A percentile compares a stretch with the other conserved stretches of the same genome.
These are phyloP conservation scores for Pyricularia grisea DNA, from an alignment of 2,329 filamentous ascomycete species.

Conservation along the genomic window DNA sequence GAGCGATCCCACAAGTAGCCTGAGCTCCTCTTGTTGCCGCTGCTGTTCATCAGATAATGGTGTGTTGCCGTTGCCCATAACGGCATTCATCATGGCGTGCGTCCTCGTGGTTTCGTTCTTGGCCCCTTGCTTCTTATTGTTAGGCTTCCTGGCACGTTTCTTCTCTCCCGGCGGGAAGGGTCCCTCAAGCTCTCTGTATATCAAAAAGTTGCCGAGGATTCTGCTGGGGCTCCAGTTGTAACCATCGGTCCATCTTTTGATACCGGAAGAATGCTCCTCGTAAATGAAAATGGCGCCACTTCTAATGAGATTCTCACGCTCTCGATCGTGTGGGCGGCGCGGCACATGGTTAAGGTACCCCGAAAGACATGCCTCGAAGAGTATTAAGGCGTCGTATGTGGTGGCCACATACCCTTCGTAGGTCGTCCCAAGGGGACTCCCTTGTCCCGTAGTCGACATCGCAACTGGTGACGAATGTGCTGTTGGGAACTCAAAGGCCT, in stretches of 20 bases:
- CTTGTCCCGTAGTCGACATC: not conserved
- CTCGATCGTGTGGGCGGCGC: constrained; percentile 77
- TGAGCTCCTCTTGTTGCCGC: constrained; percentile 18
- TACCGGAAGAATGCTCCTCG: constrained; percentile 81
- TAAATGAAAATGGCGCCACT: constrained; percentile 89
- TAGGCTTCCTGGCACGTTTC: constrained; percentile 66
- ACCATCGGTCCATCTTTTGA: constrained; percentile 91
- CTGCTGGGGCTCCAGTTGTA: constrained; percentile 85
- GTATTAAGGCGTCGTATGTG: constrained; percentile 65
- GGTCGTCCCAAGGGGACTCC: not conserved
- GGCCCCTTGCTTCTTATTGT: constrained; percentile 31
- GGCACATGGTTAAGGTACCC: constrained; percentile 67
- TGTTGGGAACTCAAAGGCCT: not conserved
- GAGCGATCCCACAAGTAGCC: constrained; percentile 63
- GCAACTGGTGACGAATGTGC: not conserved
- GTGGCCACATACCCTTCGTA: constrained; percentile 49
- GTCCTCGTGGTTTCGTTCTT: not conserved
- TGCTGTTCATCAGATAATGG: not conserved
- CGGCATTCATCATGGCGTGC: not conserved
- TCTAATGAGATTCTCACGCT: constrained; percentile 65
- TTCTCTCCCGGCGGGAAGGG: constrained; percentile 76
- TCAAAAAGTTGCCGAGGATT: constrained; percentile 74
- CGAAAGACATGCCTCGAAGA: constrained; percentile 70
- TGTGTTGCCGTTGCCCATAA: not conserved
- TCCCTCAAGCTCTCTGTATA: constrained; percentile 74